These are phyloP conservation scores for Pterocarpus santalinus DNA, from an alignment of 306 rosid species.

Conservation along the genomic window DNA sequence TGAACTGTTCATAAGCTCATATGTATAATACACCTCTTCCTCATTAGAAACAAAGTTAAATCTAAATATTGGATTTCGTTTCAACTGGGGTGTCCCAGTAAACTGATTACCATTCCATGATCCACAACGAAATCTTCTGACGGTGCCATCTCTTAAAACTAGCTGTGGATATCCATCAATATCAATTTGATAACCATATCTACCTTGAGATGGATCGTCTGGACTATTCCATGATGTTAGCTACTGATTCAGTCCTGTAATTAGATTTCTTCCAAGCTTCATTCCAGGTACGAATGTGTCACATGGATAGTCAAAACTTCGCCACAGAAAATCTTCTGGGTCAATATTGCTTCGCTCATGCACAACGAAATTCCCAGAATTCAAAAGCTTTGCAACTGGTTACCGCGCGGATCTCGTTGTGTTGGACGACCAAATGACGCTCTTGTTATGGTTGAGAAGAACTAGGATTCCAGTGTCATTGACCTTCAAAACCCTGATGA, in stretches of 20 bases:
- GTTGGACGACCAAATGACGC: slow-evolving; percentile 53
- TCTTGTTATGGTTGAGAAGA: slow-evolving; percentile 46
- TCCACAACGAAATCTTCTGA: too few relatives aligned
- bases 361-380: slow-evolving; percentile 56
- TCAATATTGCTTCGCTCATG: slow-evolving; percentile 36
- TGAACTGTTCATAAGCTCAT: too few relatives aligned
- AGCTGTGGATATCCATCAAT: slow-evolving; percentile 30
- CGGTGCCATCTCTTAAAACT: slow-evolving; percentile 23
- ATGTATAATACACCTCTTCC: too few relatives aligned
- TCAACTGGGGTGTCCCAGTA: too few relatives aligned
- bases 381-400: slow-evolving; percentile 50
- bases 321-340: slow-evolving; percentile 45
- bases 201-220: slow-evolving; percentile 49
- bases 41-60: too few relatives aligned
- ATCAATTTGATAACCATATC: slow-evolving; percentile 38
- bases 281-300: too few relatives aligned
- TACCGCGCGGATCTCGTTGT: slow-evolving; percentile 6
- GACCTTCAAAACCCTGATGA: too few relatives aligned
- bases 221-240: slow-evolving; percentile 44
- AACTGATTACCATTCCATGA: too few relatives aligned
- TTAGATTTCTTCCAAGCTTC: too few relatives aligned
- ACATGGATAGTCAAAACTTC: slow-evolving; percentile 51
- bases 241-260: background rate
- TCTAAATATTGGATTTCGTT: too few relatives aligned
- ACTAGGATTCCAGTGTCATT: slow-evolving; percentile 16